phyloP scores from a whole-genome alignment of 2,329 filamentous ascomycete species.

The Stemphylium lycopersici region DNA sequence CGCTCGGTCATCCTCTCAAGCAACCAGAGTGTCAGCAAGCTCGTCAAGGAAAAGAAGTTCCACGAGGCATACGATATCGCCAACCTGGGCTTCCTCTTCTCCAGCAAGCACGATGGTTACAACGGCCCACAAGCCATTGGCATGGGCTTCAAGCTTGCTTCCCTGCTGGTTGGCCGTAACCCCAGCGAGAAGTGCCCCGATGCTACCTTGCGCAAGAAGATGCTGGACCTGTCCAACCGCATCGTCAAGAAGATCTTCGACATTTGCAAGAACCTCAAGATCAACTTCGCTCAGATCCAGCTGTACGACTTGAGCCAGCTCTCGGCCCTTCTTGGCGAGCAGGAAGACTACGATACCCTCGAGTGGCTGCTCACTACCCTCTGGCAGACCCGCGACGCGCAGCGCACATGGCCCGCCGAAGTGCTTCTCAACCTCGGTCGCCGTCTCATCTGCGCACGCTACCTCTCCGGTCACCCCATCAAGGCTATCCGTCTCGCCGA shows the following conservation, averaged over 20 bases:
- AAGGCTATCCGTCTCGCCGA: slow-evolving; percentile 54
- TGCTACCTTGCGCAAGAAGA: slow-evolving; percentile 45
- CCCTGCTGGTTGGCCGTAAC: slow-evolving; percentile 41
- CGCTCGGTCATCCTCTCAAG: slow-evolving; percentile 36
- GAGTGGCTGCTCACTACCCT: slow-evolving; percentile 47
- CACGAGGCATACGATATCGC: slow-evolving; percentile 43
- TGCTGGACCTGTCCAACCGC: slow-evolving; percentile 48
- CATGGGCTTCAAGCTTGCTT: slow-evolving; percentile 47
- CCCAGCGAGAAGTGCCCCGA: slow-evolving; percentile 38
- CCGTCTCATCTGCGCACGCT: slow-evolving; percentile 59
- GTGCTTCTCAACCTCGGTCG: slow-evolving; percentile 60
- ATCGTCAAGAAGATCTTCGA: slow-evolving; percentile 53
- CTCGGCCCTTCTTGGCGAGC: slow-evolving; percentile 52
- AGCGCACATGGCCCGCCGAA: slow-evolving; percentile 40
- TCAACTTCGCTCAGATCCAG: slow-evolving; percentile 54
- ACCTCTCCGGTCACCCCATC: slow-evolving; percentile 55
- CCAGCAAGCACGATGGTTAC: slow-evolving; percentile 41
- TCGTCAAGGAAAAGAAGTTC: slow-evolving; percentile 41
- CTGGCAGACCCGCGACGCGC: slow-evolving; percentile 45
- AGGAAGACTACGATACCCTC: slow-evolving; percentile 53
- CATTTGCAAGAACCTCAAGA: slow-evolving; percentile 49
- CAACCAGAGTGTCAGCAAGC: slow-evolving; percentile 30
- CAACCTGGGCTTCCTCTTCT: slow-evolving; percentile 42
- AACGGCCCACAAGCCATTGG: slow-evolving; percentile 43
- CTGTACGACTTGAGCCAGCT: slow-evolving; percentile 51